phyloP scores from a whole-genome alignment of 2,329 filamentous ascomycete species.

The Cercospora sp. region DNA sequence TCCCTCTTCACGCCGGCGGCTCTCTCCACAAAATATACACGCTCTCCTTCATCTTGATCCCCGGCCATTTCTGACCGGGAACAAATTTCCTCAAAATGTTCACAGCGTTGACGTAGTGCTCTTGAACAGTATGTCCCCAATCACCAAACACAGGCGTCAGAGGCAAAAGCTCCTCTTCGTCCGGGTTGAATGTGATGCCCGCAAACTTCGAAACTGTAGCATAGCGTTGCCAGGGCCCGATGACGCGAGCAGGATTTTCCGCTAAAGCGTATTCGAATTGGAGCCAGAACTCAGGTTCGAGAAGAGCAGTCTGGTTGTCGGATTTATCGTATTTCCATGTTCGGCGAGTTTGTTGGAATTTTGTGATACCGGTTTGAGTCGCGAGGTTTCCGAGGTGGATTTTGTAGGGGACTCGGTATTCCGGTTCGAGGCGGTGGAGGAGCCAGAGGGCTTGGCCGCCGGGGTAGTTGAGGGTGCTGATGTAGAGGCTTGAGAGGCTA shows the following conservation, averaged over 20 bases:
- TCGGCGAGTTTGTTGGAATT: conserved; percentile 53
- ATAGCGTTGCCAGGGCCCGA: conserved; percentile 56
- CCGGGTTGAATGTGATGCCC: conserved; percentile 52
- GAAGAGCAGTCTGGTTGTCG: conserved; percentile 49
- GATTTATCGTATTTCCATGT: conserved; percentile 63
- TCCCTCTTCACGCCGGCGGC: conserved; percentile 16
- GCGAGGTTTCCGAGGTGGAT: conserved; percentile 63
- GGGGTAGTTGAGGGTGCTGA: conserved; percentile 91
- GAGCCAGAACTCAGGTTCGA: conserved; percentile 57
- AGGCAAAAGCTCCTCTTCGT: conserved; percentile 26
- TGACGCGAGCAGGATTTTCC: conserved; percentile 52
- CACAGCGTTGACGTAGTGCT: conserved; percentile 24
- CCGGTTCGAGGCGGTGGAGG: conserved; percentile 40
- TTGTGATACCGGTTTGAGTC: conserved; percentile 64
- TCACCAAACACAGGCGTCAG: conserved; percentile 21
- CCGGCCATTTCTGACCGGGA: conserved; percentile 57
- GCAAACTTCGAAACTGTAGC: conserved; percentile 54
- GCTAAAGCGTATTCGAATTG: conserved; percentile 60
- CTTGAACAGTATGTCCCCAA: conserved; percentile 16
- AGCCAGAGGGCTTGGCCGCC: conserved; percentile 73
- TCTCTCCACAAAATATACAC: conserved; percentile 53
- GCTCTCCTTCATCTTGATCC: conserved; percentile 56
- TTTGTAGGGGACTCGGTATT: conserved; percentile 20
- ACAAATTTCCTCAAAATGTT: conserved; percentile 33
- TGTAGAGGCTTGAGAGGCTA: conserved; percentile 67